Conservation (phyloP, 208 protist species). For the Eutreptiella sp. region DNA sequence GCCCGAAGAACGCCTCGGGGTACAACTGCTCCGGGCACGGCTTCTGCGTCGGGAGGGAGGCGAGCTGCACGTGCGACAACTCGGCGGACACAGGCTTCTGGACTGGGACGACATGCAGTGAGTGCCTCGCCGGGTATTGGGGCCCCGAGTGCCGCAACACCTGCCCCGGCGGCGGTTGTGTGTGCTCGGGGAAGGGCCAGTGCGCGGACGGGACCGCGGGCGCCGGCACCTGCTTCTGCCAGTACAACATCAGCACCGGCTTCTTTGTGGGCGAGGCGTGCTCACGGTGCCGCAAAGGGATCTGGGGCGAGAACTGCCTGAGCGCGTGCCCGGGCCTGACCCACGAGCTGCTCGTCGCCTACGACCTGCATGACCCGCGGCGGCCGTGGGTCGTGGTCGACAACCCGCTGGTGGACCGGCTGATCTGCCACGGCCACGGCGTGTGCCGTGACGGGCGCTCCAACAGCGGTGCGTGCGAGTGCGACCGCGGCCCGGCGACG, state of each 20-base stretch:
- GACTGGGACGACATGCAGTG: slow-evolving; percentile 6
- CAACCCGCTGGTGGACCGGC: too few relatives aligned
- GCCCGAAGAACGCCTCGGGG: not conserved
- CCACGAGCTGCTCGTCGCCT: too few relatives aligned
- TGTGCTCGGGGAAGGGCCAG: slow-evolving; percentile 1
- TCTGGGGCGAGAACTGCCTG: too few relatives aligned
- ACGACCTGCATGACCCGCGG: too few relatives aligned
- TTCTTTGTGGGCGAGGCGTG: too few relatives aligned
- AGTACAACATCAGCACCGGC: not conserved
- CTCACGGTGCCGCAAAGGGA: too few relatives aligned
- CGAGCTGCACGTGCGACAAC: not conserved
- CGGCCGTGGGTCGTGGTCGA: too few relatives aligned
- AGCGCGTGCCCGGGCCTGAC: too few relatives aligned
- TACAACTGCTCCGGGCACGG: not conserved
- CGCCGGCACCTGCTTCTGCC: not conserved
- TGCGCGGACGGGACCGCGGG: not conserved
- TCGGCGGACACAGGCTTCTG: not conserved
- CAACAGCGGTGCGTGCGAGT: slow-evolving; percentile 14
- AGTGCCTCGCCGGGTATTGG: slow-evolving; percentile 20
- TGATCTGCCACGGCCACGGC: slow-evolving; percentile 5
- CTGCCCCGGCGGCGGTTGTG: slow-evolving; percentile 8
- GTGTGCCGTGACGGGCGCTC: slow-evolving; percentile 14
- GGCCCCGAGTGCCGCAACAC: slow-evolving; percentile 11
- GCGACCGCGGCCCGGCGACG: slow-evolving; percentile 12
- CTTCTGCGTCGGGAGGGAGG: not conserved